Evolutionary conservation across 106 monocot species (phyloP).

Genomic region (Phalaenopsis aphrodite): DNA sequence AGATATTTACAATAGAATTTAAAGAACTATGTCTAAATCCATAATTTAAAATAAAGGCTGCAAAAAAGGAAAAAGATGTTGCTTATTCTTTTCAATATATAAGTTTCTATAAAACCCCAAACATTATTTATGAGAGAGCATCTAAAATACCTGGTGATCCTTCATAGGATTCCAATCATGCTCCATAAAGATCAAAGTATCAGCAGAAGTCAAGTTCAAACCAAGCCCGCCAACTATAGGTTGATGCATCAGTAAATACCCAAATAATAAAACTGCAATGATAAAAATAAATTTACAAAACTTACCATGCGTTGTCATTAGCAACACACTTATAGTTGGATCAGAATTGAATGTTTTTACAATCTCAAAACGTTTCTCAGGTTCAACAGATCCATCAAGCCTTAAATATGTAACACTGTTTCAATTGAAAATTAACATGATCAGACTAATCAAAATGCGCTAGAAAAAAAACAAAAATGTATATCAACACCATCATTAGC

Average conservation of each 20-base stretch:
- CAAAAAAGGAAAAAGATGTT: background rate
- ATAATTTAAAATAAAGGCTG: background rate
- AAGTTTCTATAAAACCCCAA: background rate
- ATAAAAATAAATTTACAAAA: slow-evolving; percentile 2
- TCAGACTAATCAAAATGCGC: background rate
- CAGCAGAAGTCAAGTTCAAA: slow-evolving; percentile 92
- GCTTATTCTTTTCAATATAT: background rate
- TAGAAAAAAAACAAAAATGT: background rate
- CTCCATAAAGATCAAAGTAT: slow-evolving; percentile 95
- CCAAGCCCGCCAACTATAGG: slow-evolving; percentile 94
- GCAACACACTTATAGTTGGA: slow-evolving; percentile 89
- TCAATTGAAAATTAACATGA: background rate
- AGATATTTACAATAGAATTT: background rate
- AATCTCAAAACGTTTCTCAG: slow-evolving; percentile 89
- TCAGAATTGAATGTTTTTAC: slow-evolving; percentile 97
- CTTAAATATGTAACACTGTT: slow-evolving; percentile 84
- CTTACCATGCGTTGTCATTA: slow-evolving; percentile 92
- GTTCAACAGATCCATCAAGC: slow-evolving; percentile 89
- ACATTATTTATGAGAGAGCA: background rate
- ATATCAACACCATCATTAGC: background rate
- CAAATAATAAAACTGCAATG: background rate
- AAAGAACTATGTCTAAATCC: background rate
- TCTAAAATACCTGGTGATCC: slow-evolving; percentile 73
- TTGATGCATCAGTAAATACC: slow-evolving; percentile 20
- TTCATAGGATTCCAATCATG: slow-evolving; percentile 99